Evolutionary conservation across 192 early-diverging fungal genomes (phyloP).

Genomic region (Martensiomyces pterosporus): DNA sequence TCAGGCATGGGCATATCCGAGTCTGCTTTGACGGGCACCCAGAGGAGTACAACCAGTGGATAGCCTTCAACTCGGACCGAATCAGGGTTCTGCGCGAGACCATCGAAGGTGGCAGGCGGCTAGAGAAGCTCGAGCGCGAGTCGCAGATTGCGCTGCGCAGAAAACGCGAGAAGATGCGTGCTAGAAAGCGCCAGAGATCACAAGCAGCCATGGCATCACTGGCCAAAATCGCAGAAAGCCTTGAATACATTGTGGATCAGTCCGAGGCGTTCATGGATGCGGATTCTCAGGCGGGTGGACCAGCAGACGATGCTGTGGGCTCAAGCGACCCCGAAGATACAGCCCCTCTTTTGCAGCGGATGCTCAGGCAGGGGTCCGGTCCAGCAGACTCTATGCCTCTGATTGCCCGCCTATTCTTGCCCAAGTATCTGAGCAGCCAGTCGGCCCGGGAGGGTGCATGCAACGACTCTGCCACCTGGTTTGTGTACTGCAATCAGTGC

Average conservation of each 20-base stretch:
- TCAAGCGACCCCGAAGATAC: constrained; percentile 12
- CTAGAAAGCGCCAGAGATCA: constrained; percentile 14
- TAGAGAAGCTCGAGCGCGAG: constrained; percentile 29
- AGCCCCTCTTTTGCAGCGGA: constrained; percentile 33
- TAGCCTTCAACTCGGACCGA: constrained; percentile 46
- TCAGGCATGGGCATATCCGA: constrained; percentile 42
- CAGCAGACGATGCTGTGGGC: not conserved
- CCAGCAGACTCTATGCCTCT: constrained; percentile 29
- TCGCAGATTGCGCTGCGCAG: constrained; percentile 18
- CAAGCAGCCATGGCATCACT: constrained; percentile 25
- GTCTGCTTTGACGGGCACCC: constrained; percentile 36
- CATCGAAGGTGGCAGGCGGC: constrained; percentile 30
- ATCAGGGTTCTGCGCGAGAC: constrained; percentile 40
- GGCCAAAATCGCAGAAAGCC: constrained; percentile 36
- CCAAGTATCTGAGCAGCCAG: constrained; percentile 6
- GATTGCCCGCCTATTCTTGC: constrained; percentile 15
- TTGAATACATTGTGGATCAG: constrained; percentile 39
- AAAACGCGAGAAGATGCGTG: constrained; percentile 26
- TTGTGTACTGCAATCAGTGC: constrained; percentile 76
- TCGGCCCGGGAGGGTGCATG: constrained; percentile 1
- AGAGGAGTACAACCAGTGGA: constrained; percentile 41
- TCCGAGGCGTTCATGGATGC: constrained; percentile 1
- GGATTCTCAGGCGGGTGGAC: not conserved
- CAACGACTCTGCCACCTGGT: constrained; percentile 55
- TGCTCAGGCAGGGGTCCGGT: constrained; percentile 17